Evolutionary conservation across 345 rosid genomes (phyloP), one percentile per base, ranked within the genome.

Genomic region (Pistacia integerrima): DNA sequence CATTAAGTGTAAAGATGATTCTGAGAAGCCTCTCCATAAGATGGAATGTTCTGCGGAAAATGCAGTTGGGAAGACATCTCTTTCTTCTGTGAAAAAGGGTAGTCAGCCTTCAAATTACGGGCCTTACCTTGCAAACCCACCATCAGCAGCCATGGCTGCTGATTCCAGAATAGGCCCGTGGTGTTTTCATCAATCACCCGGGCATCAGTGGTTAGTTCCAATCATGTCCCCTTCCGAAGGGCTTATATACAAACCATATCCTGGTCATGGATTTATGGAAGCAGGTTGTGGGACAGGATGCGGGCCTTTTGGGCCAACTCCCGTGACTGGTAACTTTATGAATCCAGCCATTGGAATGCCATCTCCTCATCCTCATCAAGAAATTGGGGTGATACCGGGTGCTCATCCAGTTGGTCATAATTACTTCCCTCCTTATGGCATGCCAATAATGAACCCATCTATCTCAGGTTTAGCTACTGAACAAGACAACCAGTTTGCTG

Each of bases 181-280:
- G 90, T 74, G 81, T 81, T 86, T 75, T 84, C 80, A 76, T 59
- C 88, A 80, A 49, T 65, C 85, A 41, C 70, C 82, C n/a, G 80
- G 91, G 76, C 87, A 91, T 28, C 98, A 91, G 64, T 93, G 97
- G 98, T 77, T 94, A 80, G 66, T 93, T 73, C 98, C 98, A 60
- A 85, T 94, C 14, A 90, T 94, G 94, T 91, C 98, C 51, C 97
- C 97, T 52, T 89, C 94, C 0, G 98, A 94, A 82, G 98, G 98
- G 74, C 91, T 93, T 25, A 78, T 94, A 78, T 94, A 90, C 86
- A 94, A 93, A 86, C 98, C 98, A 25, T 92, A 85, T 76, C 73
- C 90, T 11, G 88, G 78, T 16, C 81, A 89, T 52, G 92, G 90
- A 75, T 82, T 82, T 61, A 76, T 80, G 33, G 93, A 90, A 71